A percentile compares a stretch with the other conserved stretches of the same genome.
Conservation (phyloP, 2,329 filamentous ascomycete species). For the Penicillium sp. region DNA sequence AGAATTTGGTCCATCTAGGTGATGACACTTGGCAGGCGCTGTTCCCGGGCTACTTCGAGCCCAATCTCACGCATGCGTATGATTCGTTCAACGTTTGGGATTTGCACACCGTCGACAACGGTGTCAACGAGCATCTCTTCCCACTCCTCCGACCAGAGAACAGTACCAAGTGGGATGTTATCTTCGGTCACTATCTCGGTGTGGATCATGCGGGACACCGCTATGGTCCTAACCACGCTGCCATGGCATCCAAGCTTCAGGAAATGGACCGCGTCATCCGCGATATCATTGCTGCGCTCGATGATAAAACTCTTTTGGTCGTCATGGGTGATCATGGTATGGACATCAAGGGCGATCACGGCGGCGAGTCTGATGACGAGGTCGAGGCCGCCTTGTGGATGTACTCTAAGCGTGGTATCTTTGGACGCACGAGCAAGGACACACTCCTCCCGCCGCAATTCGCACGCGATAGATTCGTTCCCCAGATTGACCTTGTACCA, state of each 20-base stretch:
- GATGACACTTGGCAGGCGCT: constrained; percentile 96
- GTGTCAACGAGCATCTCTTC: constrained; percentile 78
- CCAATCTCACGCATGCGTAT: constrained; percentile 79
- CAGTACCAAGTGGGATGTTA: constrained; percentile 78
- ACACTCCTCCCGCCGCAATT: constrained; percentile 56
- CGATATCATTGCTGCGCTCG: constrained; percentile 66
- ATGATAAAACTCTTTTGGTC: constrained; percentile 81
- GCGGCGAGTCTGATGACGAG: constrained; percentile 96
- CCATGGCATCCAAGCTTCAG: constrained; percentile 83
- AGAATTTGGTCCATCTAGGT: constrained; percentile 87
- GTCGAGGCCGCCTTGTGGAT: constrained; percentile 95
- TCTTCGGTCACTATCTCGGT: constrained; percentile 89
- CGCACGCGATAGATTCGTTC: constrained; percentile 69
- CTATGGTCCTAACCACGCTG: constrained; percentile 87
- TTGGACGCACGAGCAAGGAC: constrained; percentile 68
- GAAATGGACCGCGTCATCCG: constrained; percentile 85
- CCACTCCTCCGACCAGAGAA: constrained; percentile 68
- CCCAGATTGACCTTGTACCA: constrained; percentile 91
- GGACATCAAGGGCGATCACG: constrained; percentile 95
- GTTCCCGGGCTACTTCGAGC: constrained; percentile 90
- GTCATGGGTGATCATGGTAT: constrained; percentile 99
- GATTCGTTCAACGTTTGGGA: constrained; percentile 99
- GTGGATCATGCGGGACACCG: constrained; percentile 96
- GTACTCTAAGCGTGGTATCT: constrained; percentile 85
- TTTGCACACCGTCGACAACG: constrained; percentile 92